phyloP scores from a whole-genome alignment of 2,329 filamentous ascomycete species.

The Penicillium sp. region DNA sequence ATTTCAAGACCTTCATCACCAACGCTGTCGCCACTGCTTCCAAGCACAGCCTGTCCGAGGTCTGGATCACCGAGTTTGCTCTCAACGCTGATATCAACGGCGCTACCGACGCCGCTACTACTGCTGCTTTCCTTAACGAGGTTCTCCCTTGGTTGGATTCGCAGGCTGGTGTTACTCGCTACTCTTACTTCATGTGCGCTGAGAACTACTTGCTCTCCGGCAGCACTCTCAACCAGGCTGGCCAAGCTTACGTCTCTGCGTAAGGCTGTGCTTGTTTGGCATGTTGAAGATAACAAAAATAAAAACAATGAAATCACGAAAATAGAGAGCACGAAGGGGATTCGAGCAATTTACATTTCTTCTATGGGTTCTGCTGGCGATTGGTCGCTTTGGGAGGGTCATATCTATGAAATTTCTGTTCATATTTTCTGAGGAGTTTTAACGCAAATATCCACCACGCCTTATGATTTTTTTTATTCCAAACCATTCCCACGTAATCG shows the following conservation, averaged over 20 bases:
- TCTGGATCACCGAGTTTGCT: slow-evolving; percentile 51
- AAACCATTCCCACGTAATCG: not conserved
- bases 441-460: slow-evolving; percentile 3
- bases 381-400: not conserved
- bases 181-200: slow-evolving; percentile 44
- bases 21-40: slow-evolving; percentile 37
- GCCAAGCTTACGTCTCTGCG: slow-evolving; percentile 29
- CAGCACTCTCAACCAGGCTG: slow-evolving; percentile 29
- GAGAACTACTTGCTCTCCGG: slow-evolving; percentile 36
- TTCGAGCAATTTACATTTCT: not conserved
- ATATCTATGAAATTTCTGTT: not conserved
- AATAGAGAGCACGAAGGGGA: not conserved
- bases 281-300: not conserved
- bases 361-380: not conserved
- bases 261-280: not conserved
- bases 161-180: slow-evolving; percentile 40
- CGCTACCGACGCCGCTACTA: slow-evolving; percentile 23
- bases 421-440: not conserved
- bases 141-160: slow-evolving; percentile 43
- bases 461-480: not conserved
- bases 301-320: not conserved
- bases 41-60: slow-evolving; percentile 36
- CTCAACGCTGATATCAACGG: slow-evolving; percentile 32
- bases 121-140: slow-evolving; percentile 38
- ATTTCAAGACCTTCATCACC: slow-evolving; percentile 42